These are phyloP conservation scores for Exophiala aquamarina DNA, from an alignment of 2,329 filamentous ascomycete genomes.

Conservation along the genomic window DNA sequence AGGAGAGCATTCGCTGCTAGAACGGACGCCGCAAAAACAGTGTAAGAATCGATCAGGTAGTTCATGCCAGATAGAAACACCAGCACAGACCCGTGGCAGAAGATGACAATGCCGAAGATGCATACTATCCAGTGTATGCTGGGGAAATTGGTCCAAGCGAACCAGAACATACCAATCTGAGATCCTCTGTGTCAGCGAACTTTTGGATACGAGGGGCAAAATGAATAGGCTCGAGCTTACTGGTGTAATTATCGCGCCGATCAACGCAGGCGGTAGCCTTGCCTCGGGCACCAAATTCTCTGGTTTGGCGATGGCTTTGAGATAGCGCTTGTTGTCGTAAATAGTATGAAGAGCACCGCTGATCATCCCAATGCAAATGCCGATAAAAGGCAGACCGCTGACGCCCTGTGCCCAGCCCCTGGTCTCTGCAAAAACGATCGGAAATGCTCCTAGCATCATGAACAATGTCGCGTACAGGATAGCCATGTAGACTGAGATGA, in stretches of 20 bases:
- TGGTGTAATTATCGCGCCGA: conserved; percentile 62
- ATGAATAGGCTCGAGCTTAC: too few relatives aligned
- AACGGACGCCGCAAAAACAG: conserved; percentile 74
- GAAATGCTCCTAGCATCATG: conserved; percentile 60
- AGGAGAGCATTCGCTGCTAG: conserved; percentile 78
- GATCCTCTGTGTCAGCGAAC: too few relatives aligned
- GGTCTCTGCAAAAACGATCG: conserved; percentile 62
- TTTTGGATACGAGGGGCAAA: too few relatives aligned
- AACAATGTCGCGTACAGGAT: conserved; percentile 44
- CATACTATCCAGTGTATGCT: conserved; percentile 55
- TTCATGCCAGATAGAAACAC: conserved; percentile 41
- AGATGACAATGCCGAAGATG: conserved; percentile 41
- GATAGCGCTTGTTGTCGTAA: conserved; percentile 2
- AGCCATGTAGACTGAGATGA: conserved; percentile 67
- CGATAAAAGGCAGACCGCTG: conserved; percentile 65
- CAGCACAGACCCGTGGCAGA: conserved; percentile 42
- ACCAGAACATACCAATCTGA: conserved; percentile 61
- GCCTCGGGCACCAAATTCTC: conserved; percentile 50
- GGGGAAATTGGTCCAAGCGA: conserved; percentile 64
- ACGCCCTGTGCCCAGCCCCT: conserved; percentile 60
- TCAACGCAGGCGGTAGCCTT: conserved; percentile 57
- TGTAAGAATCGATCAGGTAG: conserved; percentile 65
- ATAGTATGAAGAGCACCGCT: conserved; percentile 27
- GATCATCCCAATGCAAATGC: conserved; percentile 54
- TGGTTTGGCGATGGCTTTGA: neutral